Evolutionary conservation across 768 basidiomycete species (phyloP).

Genomic region (Auricularia sp.): DNA sequence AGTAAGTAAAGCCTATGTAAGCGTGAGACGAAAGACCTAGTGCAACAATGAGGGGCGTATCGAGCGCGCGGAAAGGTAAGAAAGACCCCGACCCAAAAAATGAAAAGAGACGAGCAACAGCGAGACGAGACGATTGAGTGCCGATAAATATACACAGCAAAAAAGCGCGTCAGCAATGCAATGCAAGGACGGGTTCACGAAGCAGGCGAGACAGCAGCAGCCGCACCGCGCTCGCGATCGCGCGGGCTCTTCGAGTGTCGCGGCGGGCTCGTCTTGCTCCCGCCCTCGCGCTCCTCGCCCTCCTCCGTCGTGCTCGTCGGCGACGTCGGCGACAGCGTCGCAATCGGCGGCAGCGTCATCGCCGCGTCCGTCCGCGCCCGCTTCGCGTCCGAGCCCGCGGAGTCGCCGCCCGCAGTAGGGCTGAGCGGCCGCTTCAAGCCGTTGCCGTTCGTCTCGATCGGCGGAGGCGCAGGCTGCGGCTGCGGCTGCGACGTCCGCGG

Average conservation of each 20-base stretch:
- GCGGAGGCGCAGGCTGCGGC: background rate
- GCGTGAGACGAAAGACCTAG: no score
- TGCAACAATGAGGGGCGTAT: no score
- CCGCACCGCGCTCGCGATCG: background rate
- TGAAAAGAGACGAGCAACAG: no score
- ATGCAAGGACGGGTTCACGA: no score
- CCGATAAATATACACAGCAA: no score
- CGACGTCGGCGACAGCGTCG: constrained; percentile 54
- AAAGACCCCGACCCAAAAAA: no score
- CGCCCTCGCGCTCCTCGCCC: background rate
- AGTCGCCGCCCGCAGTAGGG: background rate
- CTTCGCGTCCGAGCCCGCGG: background rate
- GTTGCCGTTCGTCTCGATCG: constrained; percentile 2
- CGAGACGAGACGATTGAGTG: no score
- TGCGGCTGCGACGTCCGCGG: background rate
- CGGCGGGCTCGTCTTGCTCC: background rate
- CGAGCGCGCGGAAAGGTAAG: no score
- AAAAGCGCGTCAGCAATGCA: no score
- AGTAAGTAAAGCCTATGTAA: no score
- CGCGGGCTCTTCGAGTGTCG: background rate
- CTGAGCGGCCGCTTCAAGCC: background rate
- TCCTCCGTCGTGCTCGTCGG: constrained; percentile 20
- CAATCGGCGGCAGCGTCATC: constrained; percentile 59
- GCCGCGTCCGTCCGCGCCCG: constrained; percentile 11
- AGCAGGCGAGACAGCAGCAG: no score